Base-by-base conservation (phyloP, 1,139 yeast species). In the Pichia inconspicua region DNA sequence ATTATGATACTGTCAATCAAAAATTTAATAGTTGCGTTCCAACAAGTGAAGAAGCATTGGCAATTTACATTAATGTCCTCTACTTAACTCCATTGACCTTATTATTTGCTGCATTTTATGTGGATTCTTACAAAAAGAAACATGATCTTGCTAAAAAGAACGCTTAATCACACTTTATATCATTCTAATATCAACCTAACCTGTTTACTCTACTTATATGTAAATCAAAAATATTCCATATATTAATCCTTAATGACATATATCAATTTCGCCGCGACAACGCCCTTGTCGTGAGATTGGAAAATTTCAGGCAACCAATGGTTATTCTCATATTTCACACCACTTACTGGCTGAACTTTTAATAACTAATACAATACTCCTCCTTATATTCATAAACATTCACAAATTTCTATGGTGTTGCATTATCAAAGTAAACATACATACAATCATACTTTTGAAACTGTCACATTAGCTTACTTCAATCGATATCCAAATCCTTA, bases 401-500 rank as follows among this genome's bases (percentile, higher is more conserved):
- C 17, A 9, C 37, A 25, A 8, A 15, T 25, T 12, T 42, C 14
- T 5, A 84, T 85, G 94, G 94, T 84, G 34, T 77, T 82, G 46
- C 75, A 80, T 65, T 80, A 77, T 63, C 76, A 76, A 56, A 78
- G 72, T 53, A 62, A 71, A 17, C 84, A 81, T 61, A 64, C 69
- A 27, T 85, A 72, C 63, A 68, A 75, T 48, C 80, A 80, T 63
- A 82, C 82, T 58, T 89, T 89, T 61, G 74, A 73, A 45, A 84
- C 92, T 1, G 88, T 85, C 25, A 74, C 90, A 5, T 70, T 82
- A 46, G 95, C 96, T 1, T 84, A 83, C 63, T 81, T 87, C 65
- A 86, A 86, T 66, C 71, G 94, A 58, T 88, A 87, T 61, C 96
- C 96, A 2, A 88, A 88, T 61, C 98, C 98, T 4, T 89, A 75